Evolutionary conservation across 169 alveolate species (phyloP).

Genomic region (Plasmodium fragile): DNA sequence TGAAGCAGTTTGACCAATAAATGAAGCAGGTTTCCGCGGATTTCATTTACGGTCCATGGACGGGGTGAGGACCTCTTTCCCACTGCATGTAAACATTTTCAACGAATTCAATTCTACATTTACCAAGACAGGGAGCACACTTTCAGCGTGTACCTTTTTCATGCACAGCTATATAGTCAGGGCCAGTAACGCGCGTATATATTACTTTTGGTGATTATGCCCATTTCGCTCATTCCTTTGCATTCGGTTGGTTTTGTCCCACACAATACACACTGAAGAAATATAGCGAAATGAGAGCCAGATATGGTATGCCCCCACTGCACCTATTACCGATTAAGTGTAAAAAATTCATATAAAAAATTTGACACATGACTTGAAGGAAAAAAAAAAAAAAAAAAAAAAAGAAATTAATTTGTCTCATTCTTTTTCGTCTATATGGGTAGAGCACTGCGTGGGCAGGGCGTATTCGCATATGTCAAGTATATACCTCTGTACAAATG

Average conservation of each 20-base stretch:
- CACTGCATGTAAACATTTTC: background rate
- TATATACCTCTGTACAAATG: background rate
- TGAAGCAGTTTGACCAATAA: background rate
- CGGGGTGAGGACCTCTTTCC: background rate
- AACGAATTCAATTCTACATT: background rate
- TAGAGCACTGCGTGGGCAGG: background rate
- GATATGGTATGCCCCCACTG: background rate
- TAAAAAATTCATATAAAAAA: background rate
- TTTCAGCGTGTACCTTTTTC: conserved; percentile 1
- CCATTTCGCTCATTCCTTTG: background rate
- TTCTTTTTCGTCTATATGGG: background rate
- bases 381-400: conserved; percentile 19
- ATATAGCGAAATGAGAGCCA: background rate
- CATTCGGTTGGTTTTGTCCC: background rate
- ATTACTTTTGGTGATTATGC: background rate
- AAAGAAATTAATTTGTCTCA: conserved; percentile 32
- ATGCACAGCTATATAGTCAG: background rate
- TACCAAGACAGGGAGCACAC: background rate
- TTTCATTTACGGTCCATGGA: background rate
- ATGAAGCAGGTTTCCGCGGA: background rate
- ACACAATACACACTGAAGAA: background rate
- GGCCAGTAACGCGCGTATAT: background rate
- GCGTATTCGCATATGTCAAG: background rate
- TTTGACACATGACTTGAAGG: background rate
- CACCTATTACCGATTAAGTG: background rate